Conservation (phyloP, 495 filamentous ascomycete species). For the Xylona heveae region DNA sequence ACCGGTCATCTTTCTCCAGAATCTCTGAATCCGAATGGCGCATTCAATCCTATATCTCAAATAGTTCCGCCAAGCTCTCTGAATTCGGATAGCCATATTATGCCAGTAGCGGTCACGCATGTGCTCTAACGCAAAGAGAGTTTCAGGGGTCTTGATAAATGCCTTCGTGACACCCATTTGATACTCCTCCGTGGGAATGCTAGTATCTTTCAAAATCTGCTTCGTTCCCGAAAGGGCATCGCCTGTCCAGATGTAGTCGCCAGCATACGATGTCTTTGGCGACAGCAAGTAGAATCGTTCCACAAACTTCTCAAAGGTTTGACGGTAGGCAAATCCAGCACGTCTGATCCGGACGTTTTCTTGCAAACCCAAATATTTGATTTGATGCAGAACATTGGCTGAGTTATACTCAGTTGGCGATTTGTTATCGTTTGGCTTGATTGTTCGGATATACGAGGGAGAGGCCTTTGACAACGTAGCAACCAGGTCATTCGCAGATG, state of each 20-base stretch:
- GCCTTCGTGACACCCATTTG: conserved; percentile 95
- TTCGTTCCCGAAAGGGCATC: conserved; percentile 71
- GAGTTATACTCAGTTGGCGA: conserved; percentile 78
- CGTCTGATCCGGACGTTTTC: conserved; percentile 97
- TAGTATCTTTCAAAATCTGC: conserved; percentile 89
- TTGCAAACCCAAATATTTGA: conserved; percentile 96
- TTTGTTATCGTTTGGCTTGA: conserved; percentile 99
- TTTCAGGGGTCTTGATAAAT: conserved; percentile 98
- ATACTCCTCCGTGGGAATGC: conserved; percentile 85
- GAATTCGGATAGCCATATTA: conserved; percentile 97
- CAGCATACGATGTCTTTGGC: conserved; percentile 83
- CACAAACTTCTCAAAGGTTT: conserved; percentile 96
- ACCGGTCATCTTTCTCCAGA: conserved; percentile 80
- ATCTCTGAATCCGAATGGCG: conserved; percentile 80
- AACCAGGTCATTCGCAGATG: conserved; percentile 89
- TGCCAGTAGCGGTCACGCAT: conserved; percentile 98
- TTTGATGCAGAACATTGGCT: conserved; percentile 88
- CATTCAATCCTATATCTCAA: conserved; percentile 80
- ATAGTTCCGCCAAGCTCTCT: conserved; percentile 93
- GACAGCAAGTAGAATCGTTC: conserved; percentile 95
- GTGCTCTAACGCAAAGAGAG: conserved; percentile 86
- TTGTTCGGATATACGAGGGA: conserved; percentile 95
- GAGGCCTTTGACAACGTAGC: conserved; percentile 91
- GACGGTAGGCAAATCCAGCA: conserved; percentile 92
- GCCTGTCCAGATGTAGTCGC: conserved; percentile 90